Evolutionary conservation across 2,329 filamentous ascomycete genomes (phyloP), one percentile per base, ranked within the genome.

Genomic region (Macroventuria anomochaeta): DNA sequence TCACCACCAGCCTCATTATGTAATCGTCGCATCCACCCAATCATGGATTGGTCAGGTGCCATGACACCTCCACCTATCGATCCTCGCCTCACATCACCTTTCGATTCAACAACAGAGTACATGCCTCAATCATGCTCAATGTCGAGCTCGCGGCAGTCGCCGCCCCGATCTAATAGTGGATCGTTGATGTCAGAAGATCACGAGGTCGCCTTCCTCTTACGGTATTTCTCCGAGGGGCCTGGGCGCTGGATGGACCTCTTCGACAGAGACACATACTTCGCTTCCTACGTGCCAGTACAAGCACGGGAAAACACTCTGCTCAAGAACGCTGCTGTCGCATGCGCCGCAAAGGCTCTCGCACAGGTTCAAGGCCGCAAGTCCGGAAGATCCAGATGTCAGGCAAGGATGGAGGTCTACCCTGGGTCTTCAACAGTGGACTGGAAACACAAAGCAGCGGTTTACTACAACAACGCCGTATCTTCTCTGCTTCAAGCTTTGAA

Each of bases 231-330:
- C 2, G 83, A 87, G 69, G 80, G 79, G 0, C 79, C 84, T 20
- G 84, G 83, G 6, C 80, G 82, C 60, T 87, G 85, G 84, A 83
- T 82, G 81, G 81, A 82, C 60, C 69, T 83, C 3, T 83, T 81
- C 61, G 81, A 83, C 58, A 71, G 82, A 28, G 82, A 81, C 5
- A 81, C 79, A 33, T 86, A 86, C 65, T 88, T 87, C 53, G 79
- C 82, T 3, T 83, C 81, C 20, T 79, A 84, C 46, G 82, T 87
- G 17, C 84, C 84, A 1, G 78, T 86, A 2, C 81, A 82, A 63
- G 82, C 85, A 11, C 68, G 74, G 4, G 75, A 79, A 26, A 80
- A 82, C 46, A 76, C 79, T n/a, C 65, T 81, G 41, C 74, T 81
- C 33, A 77, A 78, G 44, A 81, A 81, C 62, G 82, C 85, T 7